Base-by-base conservation (phyloP, 176 grass and related monocot species). In the Musa itinerans region DNA sequence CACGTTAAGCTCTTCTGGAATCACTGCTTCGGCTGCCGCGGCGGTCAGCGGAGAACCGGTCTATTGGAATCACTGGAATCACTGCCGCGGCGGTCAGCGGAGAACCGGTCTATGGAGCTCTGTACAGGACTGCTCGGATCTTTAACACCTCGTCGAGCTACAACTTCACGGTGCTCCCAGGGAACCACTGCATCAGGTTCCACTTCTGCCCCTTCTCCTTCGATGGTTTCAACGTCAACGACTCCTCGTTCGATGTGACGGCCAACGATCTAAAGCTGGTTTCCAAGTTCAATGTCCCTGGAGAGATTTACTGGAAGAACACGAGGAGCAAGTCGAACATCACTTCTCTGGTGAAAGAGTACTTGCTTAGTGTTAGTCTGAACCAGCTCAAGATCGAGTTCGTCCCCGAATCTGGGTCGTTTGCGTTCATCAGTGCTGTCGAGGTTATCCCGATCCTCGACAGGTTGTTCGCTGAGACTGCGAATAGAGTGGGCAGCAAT, bases 221-320 rank as follows among this genome's bases (percentile, higher is more conserved):
- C n/a, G 21, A 26, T 21, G 52, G 20, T 20, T 63, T 63, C 29
- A 53, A 53, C 27, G 78, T 10, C 13, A 80, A 64, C 19, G 78
- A 64, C 2, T 80, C 78, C 9, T 52, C 50, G n/a, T 80, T 80
- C 2, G 78, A 80, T 20, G 55, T 80, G 12, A 34, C 27, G 10
- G 78, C 78, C 34, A 72, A 73, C 78, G 64, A 72, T 10, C 58
- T 80, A 19, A 80, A 72, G 20, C 48, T 80, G 43, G 65, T 72
- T 20, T 73, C 78, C 9, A 73, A 72, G 69, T 73, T 80, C 69
- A 64, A 65, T 21, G 69, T 53, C 69, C 78, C 56, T 13, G 55
- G 56, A 9, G 78, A 80, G 57, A 80, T 80, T 63, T 55, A 80
- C 25, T 80, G 68, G 69, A 80, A 73, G 54, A 80, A 80, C 21